Base-by-base conservation (phyloP, 441 rosid genomes). In the Pelargonium cotyledonis region DNA sequence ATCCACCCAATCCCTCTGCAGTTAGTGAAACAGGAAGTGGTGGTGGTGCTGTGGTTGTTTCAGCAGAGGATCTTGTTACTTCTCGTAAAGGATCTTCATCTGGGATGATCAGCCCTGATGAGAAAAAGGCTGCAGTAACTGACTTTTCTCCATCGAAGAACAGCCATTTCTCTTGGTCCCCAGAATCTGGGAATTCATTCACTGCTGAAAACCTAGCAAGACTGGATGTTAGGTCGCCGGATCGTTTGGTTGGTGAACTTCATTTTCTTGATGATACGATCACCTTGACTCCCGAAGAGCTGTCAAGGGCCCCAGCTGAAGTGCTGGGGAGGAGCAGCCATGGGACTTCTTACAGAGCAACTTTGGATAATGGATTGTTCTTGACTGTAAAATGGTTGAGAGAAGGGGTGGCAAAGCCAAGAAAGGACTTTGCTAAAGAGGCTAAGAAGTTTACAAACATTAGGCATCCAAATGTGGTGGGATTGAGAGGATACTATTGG, bases 251-350 rank as follows among this genome's bases (percentile, higher is more conserved):
- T 14, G 97, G 97, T 35, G 97, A 95, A 76, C 88, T 95, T 70
- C 85, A 90, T 69, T 95, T 95, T 83, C 96, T 95, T 29, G 96
- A 95, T 77, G 99, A 90, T 67, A 85, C 96, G 55, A 79, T 95
- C 78, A 80, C 81, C 62, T 71, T 95, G 82, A 87, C 99, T 15
- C 97, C 97, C 0, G 97, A 95, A 82, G 96, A 95, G 82, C 77
- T 95, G 63, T 88, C 99, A 10, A 86, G 91, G 78, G 99, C 99
- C 12, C 99, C 99, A 8, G 99, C 99, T 40, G 97, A 91, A 82
- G 99, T 95, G 40, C 72, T 95, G 29, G 99, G 99, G 70, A 84
- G 99, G 83, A 91, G 97, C 83, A 95, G 99, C 79, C 97, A 95
- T n/a, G 99, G 99, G 71, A 95, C 99, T 69, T 95, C 97, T 43